Evolutionary conservation across 371 early-diverging fungal genomes (phyloP), one percentile per base, ranked within the genome.

Genomic region (Funneliformis caledonium): DNA sequence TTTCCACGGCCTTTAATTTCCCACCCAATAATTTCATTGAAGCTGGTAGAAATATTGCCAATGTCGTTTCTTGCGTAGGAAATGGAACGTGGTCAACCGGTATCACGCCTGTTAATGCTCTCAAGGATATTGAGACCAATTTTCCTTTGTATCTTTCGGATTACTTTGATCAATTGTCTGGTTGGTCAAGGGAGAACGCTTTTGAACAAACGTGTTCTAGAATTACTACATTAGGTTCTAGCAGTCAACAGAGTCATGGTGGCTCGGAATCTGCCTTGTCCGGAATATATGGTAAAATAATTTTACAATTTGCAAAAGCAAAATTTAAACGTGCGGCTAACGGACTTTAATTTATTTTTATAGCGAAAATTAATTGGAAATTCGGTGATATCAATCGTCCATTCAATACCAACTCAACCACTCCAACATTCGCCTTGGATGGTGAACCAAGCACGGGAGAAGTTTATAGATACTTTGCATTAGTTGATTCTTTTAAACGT

Each of bases 391-490:
- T 70, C 19, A 16, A 70, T 9, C 11, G 43, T 47, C 43, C 42
- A 43, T 70, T 70, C 3, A 70, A 37, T 5, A 22, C 45, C 22
- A 43, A 14, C 45, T 22, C 70, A 70, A 47, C n/a, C 16, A 10
- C 16, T 8, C 11, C 43, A 22, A 9, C 70, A 14, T 70, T 16
- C n/a, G 11, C 9, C 16, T 10, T 16, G 22, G 11, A 33, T 43
- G 22, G 19, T 42, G 72, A 22, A n/a, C 14, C 72, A 50, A n/a
- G 16, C 26, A 72, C 4, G 16, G 52, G 56, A 16, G 48, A 47
- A 72, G 50, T 72, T 12, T 72, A 72, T 47, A n/a, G 72, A 31
- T 72, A 72, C 50, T 72, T 72, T 52, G 72, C 50, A 72, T 72
- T 72, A 14, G 22, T 72, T 31, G 72, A 72, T 72, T 6, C 26